Conservation (phyloP, 73 alveolate species). For the Tetrahymena thermophila region DNA sequence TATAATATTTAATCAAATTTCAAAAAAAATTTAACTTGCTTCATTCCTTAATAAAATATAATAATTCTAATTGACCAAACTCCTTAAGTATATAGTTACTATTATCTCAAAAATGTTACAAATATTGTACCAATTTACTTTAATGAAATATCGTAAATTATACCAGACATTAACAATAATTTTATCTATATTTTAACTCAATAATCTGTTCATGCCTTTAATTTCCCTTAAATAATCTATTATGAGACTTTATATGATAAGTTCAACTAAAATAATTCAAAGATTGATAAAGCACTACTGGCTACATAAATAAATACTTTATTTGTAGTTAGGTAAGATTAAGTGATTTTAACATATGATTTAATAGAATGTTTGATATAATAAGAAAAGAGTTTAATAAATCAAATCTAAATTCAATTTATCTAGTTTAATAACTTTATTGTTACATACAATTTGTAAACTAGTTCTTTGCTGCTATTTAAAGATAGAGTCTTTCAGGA, state of each 20-base stretch:
- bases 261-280: neutral
- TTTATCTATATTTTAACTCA: neutral
- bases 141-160: neutral
- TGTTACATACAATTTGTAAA: neutral
- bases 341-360: neutral
- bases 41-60: neutral
- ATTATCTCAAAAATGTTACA: neutral
- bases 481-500: neutral
- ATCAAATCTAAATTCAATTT: neutral
- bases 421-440: neutral
- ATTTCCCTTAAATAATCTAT: neutral
- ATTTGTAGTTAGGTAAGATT: neutral
- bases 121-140: neutral
- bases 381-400: neutral
- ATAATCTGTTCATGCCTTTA: neutral
- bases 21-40: neutral
- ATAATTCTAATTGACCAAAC: neutral
- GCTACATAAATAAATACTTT: neutral
- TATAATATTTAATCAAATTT: neutral
- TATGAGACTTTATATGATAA: neutral
- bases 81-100: neutral
- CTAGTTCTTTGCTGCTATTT: neutral
- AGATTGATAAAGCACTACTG: neutral
- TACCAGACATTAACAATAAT: neutral
- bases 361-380: neutral